These are phyloP conservation scores for Yamadazyma jaroonii DNA, from an alignment of 1,139 yeast species.

Conservation along the genomic window DNA sequence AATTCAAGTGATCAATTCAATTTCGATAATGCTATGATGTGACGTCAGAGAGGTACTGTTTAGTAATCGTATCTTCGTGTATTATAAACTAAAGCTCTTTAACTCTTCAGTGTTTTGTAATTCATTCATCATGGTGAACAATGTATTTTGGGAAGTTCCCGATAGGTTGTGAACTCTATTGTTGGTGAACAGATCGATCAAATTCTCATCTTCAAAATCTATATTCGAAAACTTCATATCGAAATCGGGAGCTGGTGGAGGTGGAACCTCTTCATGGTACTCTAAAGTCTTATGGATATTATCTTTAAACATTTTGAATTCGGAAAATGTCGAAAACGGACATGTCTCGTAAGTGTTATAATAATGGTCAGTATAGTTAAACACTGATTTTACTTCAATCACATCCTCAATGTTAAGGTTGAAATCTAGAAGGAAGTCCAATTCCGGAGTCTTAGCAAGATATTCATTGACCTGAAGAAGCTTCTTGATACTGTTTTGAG, in stretches of 20 bases:
- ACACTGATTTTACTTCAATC: constrained; percentile 3
- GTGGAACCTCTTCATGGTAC: not conserved
- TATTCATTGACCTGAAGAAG: constrained; percentile 19
- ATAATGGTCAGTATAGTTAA: constrained; percentile 9
- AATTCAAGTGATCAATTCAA: constrained; percentile 34
- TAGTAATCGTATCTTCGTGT: too few species aligned
- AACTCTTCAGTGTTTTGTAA: constrained; percentile 26
- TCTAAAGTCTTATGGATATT: not conserved
- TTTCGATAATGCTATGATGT: constrained; percentile 18
- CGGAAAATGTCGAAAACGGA: constrained; percentile 5
- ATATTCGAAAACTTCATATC: not conserved
- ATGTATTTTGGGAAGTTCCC: constrained; percentile 15
- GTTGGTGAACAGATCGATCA: constrained; percentile 10
- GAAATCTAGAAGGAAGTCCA: constrained; percentile 18
- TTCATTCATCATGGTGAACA: constrained; percentile 20
- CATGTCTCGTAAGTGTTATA: constrained; percentile 15
- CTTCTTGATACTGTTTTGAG: constrained; percentile 26
- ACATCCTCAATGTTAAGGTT: constrained; percentile 14
- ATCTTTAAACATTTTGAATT: constrained; percentile 7
- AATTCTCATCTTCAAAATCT: not conserved
- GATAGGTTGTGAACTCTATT: constrained; percentile 14
- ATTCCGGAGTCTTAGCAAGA: constrained; percentile 20
- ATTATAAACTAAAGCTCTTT: constrained; percentile 11
- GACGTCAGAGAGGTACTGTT: too few species aligned
- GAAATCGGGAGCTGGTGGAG: not conserved